phyloP scores from a whole-genome alignment of 805 yeast genomes.

The Spathaspora hagerdaliae region DNA sequence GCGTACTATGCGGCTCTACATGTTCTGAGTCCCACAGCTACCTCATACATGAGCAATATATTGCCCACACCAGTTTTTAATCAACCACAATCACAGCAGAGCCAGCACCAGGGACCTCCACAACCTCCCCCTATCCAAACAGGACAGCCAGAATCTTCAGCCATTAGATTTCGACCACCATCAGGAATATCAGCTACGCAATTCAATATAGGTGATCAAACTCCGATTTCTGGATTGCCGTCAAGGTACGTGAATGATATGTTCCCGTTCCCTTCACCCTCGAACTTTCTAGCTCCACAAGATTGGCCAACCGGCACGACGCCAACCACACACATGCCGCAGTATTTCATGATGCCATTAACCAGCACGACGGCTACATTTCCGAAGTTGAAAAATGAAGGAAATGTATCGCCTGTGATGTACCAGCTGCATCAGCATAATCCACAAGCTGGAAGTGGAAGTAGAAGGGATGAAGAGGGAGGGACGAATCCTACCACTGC shows the following conservation, averaged over 20 bases:
- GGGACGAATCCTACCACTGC: slow-evolving; percentile 5
- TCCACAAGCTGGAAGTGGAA: neutral
- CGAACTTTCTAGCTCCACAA: slow-evolving; percentile 60
- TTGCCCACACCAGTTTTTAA: slow-evolving; percentile 32
- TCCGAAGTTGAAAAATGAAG: neutral
- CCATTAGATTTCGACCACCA: slow-evolving; percentile 9
- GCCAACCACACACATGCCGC: slow-evolving; percentile 39
- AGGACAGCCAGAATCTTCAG: slow-evolving; percentile 14
- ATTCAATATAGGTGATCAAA: slow-evolving; percentile 49
- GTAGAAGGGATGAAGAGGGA: neutral
- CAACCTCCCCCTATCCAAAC: slow-evolving; percentile 4
- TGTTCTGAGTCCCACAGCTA: slow-evolving; percentile 1
- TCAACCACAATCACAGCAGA: slow-evolving; percentile 21
- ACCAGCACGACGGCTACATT: neutral
- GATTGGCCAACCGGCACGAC: slow-evolving; percentile 36
- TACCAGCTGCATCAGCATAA: slow-evolving; percentile 1
- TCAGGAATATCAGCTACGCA: neutral
- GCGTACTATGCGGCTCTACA: slow-evolving; percentile 13
- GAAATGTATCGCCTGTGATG: slow-evolving; percentile 2
- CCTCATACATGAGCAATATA: slow-evolving; percentile 7
- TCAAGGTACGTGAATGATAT: slow-evolving; percentile 64
- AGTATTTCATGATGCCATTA: slow-evolving; percentile 31
- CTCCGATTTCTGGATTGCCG: slow-evolving; percentile 59
- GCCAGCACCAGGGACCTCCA: slow-evolving; percentile 12
- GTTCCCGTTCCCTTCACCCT: slow-evolving; percentile 67